Evolutionary conservation across 1,284 basidiomycete species (phyloP), one percentile per base, ranked within the genome.

Genomic region (Ustilago curta): DNA sequence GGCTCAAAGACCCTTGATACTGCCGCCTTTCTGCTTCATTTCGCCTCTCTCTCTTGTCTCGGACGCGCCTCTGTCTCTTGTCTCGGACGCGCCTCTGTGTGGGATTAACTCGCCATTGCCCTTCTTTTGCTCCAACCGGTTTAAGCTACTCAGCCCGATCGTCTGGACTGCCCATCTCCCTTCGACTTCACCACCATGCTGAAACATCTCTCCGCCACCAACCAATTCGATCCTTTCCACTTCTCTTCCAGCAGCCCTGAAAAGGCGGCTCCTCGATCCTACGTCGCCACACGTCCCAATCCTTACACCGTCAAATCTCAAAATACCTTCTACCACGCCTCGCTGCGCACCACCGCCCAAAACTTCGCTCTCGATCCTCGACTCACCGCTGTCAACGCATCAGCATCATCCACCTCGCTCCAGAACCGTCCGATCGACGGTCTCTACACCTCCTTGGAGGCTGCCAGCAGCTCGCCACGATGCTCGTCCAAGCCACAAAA

Each of bases 261-360:
- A 14, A 42, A 47, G 59, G 12, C 53, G 40, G 14, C 40, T 14
- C 9, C 50, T 3, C 42, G 29, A 16, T 50, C 62, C 2, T 50
- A 54, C 68, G 62, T 70, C 68, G 62, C 59, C 53, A 70, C 58
- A 58, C 68, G 68, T 70, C 54, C 58, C 27, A 70, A 65, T 19
- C 62, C 68, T 2, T 65, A 70, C 52, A 61, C 58, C 14, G 39
- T 60, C 61, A 70, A 70, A 29, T 70, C 68, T 23, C 61, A 64
- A 43, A 70, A 65, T 12, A 58, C 58, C 18, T 44, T 56, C 29
- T 54, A 54, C 11, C 54, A 65, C 43, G 35, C 62, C 5, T 58
- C 68, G 45, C 50, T 65, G 39, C 68, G 62, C 44, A 61, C 39
- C 49, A 61, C 62, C 0, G 54, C 58, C 25, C 58, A 44, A 5